Percentiles rank a stretch among this genome's conserved stretches.
Conservation (phyloP, 2,329 filamentous ascomycete genomes). For the Xylaria sp. region DNA sequence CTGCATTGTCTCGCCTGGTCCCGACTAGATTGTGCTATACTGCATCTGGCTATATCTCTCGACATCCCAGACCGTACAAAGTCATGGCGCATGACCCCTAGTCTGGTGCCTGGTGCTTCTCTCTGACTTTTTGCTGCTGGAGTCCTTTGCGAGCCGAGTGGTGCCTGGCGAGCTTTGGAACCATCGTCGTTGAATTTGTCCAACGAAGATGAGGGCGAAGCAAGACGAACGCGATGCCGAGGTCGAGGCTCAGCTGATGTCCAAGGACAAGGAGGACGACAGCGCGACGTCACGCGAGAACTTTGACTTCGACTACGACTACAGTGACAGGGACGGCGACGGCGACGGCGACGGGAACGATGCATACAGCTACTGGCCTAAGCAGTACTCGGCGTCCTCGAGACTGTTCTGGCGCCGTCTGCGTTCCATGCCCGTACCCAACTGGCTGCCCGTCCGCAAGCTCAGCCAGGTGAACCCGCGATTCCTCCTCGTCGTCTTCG, state of each 20-base stretch:
- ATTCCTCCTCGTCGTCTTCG: slow-evolving; percentile 31
- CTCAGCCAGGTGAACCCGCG: slow-evolving; percentile 34
- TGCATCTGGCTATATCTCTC: too few relatives aligned
- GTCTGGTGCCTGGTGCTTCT: too few relatives aligned
- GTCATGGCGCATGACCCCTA: slow-evolving; percentile 1
- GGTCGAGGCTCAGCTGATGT: slow-evolving; percentile 32
- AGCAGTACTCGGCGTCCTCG: slow-evolving; percentile 14
- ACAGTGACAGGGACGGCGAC: slow-evolving; percentile 21
- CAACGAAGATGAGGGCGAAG: slow-evolving; percentile 33
- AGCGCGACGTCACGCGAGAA: slow-evolving; percentile 25
- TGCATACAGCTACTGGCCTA: slow-evolving; percentile 26
- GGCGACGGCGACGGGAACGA: slow-evolving; percentile 23
- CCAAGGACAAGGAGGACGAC: slow-evolving; percentile 25
- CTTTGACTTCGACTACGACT: slow-evolving; percentile 31
- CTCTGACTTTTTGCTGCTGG: not conserved
- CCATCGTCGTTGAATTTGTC: not conserved
- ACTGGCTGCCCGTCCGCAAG: slow-evolving; percentile 33
- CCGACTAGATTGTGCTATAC: too few relatives aligned
- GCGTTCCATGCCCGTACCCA: slow-evolving; percentile 30
- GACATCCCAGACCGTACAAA: too few relatives aligned
- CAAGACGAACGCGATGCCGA: slow-evolving; percentile 34
- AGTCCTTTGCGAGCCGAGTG: not conserved
- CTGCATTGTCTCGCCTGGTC: too few relatives aligned
- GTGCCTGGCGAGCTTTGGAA: not conserved
- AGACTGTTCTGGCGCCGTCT: slow-evolving; percentile 32